Evolutionary conservation across 2,329 filamentous ascomycete genomes (phyloP).

Genomic region (Apiospora malaysiana): DNA sequence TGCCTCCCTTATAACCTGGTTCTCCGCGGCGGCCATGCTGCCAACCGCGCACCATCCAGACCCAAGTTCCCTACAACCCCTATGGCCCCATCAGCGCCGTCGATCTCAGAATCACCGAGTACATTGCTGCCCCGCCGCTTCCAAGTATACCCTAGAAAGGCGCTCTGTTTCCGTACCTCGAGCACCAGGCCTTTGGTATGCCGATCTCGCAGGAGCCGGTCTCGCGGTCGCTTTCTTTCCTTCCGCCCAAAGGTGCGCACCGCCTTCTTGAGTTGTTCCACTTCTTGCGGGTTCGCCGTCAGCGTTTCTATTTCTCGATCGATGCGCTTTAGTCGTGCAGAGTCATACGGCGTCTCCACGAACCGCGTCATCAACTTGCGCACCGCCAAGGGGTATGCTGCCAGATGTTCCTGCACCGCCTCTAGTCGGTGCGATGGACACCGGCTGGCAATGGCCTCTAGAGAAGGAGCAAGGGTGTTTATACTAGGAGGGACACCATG

Average conservation of each 20-base stretch:
- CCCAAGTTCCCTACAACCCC: constrained; percentile 21
- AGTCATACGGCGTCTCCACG: constrained; percentile 55
- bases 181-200: constrained; percentile 71
- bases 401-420: constrained; percentile 42
- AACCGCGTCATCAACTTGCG: constrained; percentile 52
- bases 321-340: constrained; percentile 53
- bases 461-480: background rate
- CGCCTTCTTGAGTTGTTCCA: constrained; percentile 53
- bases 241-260: constrained; percentile 60
- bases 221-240: constrained; percentile 81
- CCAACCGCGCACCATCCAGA: background rate
- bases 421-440: constrained; percentile 34
- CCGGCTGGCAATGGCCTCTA: constrained; percentile 22
- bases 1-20: background rate
- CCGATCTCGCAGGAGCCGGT: constrained; percentile 80
- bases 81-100: constrained; percentile 1
- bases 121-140: constrained; percentile 46
- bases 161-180: constrained; percentile 79
- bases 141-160: constrained; percentile 92
- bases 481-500: constrained; percentile 27
- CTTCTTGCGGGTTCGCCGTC: constrained; percentile 39
- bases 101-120: background rate
- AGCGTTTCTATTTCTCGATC: constrained; percentile 54
- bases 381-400: constrained; percentile 46
- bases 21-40: background rate